Evolutionary conservation across 2,329 filamentous ascomycete species (phyloP), one percentile per base, ranked within the genome.

Genomic region (Fusarium sp.): DNA sequence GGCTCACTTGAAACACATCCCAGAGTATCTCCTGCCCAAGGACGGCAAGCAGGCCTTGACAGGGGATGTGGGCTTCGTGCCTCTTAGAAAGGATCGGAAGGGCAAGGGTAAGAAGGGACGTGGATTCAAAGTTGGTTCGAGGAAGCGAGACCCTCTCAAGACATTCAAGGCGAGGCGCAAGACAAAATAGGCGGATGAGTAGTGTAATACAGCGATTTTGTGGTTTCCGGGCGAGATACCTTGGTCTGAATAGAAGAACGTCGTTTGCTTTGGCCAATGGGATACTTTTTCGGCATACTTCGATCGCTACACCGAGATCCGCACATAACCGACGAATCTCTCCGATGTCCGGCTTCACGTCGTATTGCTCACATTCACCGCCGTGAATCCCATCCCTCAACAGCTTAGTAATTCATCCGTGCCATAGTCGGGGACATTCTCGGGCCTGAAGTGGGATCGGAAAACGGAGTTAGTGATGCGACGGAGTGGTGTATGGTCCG

Each of bases 1-100:
- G 77, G 85, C 91, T 7, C 95, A 99, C 80, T 80, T 99, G 65
- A 96, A 92, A 78, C 92, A 97, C 75, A 91, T 99, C 2, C 95
- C 95, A 0, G 93, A 97, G 42, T 99, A 99, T 74, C 79, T 99
- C 47, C 81, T 99, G 69, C 95, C 95, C 79, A 84, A 77, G 73
- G 93, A 86, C 72, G 89, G 89, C 38, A 90, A 87, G 75, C 89
- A 90, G 71, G 88, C 84, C 0, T 78, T 92, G 49, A 85, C 84
- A 31, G 88, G 51, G 80, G 84, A 91, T 55, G 82, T 93, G 51
- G 92, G 92, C 2, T 95, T 92, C 70, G 92, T 97, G 31, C 87
- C 90, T 0, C 81, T 89, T 65, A 80, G 80, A 65, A 88, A 86
- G 74, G 82, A 82, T 36, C 80, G 81, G 67, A 83, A 86, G 73